A percentile compares a stretch with the other conserved stretches of the same genome.
phyloP scores from a whole-genome alignment of 257 asterid genomes.

The Ballota nigra region DNA sequence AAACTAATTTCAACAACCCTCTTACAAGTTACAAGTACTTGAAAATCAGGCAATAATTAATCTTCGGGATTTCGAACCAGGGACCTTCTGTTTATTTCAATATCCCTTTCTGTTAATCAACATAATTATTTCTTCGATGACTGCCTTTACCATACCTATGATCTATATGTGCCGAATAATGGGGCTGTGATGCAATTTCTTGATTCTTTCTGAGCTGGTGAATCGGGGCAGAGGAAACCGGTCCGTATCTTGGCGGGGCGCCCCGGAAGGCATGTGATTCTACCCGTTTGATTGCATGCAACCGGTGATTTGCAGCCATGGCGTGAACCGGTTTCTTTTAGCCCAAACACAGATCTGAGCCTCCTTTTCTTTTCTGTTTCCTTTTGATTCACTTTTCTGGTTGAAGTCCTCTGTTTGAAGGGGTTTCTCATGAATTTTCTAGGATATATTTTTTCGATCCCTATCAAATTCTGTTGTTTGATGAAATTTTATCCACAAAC shows the following conservation, averaged over 20 bases:
- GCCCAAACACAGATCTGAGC: neutral
- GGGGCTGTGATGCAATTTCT: conserved; percentile 14
- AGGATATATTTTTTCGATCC: neutral
- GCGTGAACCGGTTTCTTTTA: neutral
- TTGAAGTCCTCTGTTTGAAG: neutral
- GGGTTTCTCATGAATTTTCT: neutral
- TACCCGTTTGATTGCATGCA: neutral
- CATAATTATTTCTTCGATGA: neutral
- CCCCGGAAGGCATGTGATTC: neutral
- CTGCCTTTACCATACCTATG: no score
- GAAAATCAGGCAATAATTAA: neutral
- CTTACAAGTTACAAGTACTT: neutral
- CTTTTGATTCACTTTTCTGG: neutral
- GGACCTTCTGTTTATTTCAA: neutral
- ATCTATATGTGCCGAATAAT: neutral
- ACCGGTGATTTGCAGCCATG: conserved; percentile 10
- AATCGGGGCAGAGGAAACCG: neutral
- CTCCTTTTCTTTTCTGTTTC: neutral
- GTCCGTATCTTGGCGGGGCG: conserved; percentile 17
- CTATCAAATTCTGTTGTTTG: neutral
- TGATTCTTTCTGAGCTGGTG: conserved; percentile 1
- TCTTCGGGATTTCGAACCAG: neutral
- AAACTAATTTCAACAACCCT: neutral
- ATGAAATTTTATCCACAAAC: no score
- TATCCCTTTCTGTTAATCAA: neutral